Percentiles rank a stretch among this genome's conserved stretches.
phyloP scores from a whole-genome alignment of 805 yeast genomes.

The Candida pini region DNA sequence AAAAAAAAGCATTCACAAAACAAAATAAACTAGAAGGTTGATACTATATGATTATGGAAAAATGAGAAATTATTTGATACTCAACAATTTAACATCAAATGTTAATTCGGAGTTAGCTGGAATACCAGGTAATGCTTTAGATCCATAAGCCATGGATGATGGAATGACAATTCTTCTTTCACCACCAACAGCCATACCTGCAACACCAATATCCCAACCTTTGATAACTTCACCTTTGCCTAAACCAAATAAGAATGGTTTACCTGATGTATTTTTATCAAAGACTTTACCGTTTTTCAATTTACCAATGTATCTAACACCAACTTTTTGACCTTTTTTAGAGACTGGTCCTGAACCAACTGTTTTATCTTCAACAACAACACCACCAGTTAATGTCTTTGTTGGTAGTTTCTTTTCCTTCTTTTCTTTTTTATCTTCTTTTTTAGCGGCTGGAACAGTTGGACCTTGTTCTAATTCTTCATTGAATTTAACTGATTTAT shows the following conservation, averaged over 20 bases:
- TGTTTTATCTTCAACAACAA: slow-evolving; percentile 86
- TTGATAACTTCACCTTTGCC: slow-evolving; percentile 98
- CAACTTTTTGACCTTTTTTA: slow-evolving; percentile 84
- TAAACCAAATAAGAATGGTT: slow-evolving; percentile 85
- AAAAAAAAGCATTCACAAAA: background rate
- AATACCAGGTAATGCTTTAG: slow-evolving; percentile 89
- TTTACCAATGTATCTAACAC: slow-evolving; percentile 97
- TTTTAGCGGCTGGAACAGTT: slow-evolving; percentile 36
- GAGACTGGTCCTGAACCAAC: slow-evolving; percentile 84
- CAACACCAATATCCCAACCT: slow-evolving; percentile 98
- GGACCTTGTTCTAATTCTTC: slow-evolving; percentile 95
- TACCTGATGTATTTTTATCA: slow-evolving; percentile 96
- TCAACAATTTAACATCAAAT: slow-evolving; percentile 90
- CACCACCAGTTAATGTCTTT: slow-evolving; percentile 88
- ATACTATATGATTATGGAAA: background rate
- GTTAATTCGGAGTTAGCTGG: slow-evolving; percentile 97
- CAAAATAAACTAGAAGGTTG: background rate
- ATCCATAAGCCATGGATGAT: slow-evolving; percentile 94
- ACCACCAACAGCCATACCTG: slow-evolving; percentile 98
- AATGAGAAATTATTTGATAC: slow-evolving; percentile 84
- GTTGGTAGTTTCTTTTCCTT: slow-evolving; percentile 53
- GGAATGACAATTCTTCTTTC: slow-evolving; percentile 98
- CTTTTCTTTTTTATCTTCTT: slow-evolving; percentile 21
- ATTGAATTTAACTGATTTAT: slow-evolving; percentile 82
- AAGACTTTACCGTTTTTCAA: slow-evolving; percentile 93